Base-by-base conservation (phyloP, 2,329 filamentous ascomycete genomes). In the Xylariales sp. region DNA sequence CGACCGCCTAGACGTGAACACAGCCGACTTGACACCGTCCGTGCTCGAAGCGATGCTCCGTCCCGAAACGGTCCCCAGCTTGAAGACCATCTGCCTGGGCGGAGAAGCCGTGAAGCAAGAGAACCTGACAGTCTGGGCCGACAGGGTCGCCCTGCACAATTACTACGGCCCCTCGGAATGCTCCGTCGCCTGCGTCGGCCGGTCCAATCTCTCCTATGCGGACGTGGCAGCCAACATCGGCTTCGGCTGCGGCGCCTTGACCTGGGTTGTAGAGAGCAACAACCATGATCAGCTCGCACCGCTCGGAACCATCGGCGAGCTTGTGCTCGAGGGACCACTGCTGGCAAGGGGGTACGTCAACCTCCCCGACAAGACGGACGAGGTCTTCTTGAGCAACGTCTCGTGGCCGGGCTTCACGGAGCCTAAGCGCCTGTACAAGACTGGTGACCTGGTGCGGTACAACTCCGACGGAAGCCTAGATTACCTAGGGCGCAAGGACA, bases 41-140 rank as follows among this genome's bases (percentile, higher is more conserved):
- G 24, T 42, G 14, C 15, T 22, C 5, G 14, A 16, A 5, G 27
- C 36, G 31, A 15, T 36, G 8, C 18, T 42, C 12, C 20, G 19
- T 3, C 31, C 33, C 5, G 50, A 19, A 12, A 19, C 36, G 3
- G 32, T 42, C 1, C 40, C 40, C 4, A 12, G 29, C 11, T 25
- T 42, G 14, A 31, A 21, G 16, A 36, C 31, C 40, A 9, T 42
- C 8, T 18, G 19, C 12, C 24, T 43, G 11, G 35, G 27, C 14
- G 41, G 41, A 1, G 41, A 43, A 5, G 15, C 18, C 3, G 24
- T 27, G 12, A 7, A 12, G 31, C 11, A 32, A 32, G 8, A 32
- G 15, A 12, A 7, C 11, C 16, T 32, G 11, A 14, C 8, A 7
- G 8, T 8, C 8, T 32, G 31, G 31, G 16, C 31, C 8, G 31